Evolutionary conservation across 352 stramenopile species (phyloP), one percentile per base, ranked within the genome.

Genomic region (Phytophthora pistaciae): DNA sequence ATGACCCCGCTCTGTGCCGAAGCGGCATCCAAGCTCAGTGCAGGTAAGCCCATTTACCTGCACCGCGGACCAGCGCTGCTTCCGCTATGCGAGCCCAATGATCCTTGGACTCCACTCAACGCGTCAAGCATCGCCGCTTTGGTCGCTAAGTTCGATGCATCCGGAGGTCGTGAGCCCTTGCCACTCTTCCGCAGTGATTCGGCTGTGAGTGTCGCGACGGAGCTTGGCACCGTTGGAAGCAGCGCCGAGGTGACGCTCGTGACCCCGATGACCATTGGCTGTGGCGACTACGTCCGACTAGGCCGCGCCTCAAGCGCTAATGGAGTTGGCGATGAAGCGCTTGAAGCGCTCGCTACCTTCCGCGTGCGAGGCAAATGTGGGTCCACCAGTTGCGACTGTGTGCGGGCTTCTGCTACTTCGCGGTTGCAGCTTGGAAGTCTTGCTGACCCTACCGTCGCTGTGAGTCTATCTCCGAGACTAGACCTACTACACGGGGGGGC

Each of bases 41-140:
- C 70, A 0, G 56, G 64, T 9, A 70, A 83, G 0, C 44, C 57
- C 11, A 66, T 96, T 25, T 76, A 74, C 54, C 57, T 95, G 0
- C 86, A 93, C 64, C 90, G 83, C 54, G 90, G 90, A 0, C 87
- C 90, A 4, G 85, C 85, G 0, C 60, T 93, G 58, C 58, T 96
- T 1, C 88, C 90, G 5, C 64, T 96, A 6, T 96, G 90, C 31
- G 52, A 71, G 2, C 55, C 50, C 0, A 48, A 60, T 1, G 78
- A 95, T 44, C 78, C 88, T 1, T 95, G 87, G 89, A 70, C 56
- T 9, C 44, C 57, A 1, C 73, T 92, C 56, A 71, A 78, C n/a
- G 13, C 79, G 0, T 58, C 59, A 0, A 38, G 59, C 21, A 68
- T 91, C 9, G 29, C 71, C 1, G 11, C 40, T 18, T 72, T 93